These are phyloP conservation scores for Candida sp. DNA, from an alignment of 1,139 yeast species.

Conservation along the genomic window DNA sequence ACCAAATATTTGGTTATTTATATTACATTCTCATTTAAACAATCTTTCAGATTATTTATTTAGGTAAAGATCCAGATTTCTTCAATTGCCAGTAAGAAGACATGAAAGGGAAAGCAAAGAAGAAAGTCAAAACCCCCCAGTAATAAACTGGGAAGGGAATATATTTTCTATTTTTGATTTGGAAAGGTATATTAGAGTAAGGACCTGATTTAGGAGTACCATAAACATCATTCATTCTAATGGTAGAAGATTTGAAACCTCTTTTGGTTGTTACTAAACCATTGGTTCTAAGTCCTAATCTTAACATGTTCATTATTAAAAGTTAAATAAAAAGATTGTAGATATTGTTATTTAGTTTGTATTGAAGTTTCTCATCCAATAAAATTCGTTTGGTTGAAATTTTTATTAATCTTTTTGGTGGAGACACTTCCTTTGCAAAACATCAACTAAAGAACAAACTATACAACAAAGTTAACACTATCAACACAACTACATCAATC, in stretches of 20 bases:
- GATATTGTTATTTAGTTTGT: too few relatives aligned
- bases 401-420: neutral
- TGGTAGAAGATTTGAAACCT: slow-evolving; percentile 37
- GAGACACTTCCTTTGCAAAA: too few relatives aligned
- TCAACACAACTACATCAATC: slow-evolving; percentile 1
- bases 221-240: slow-evolving; percentile 30
- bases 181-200: slow-evolving; percentile 91
- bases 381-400: neutral
- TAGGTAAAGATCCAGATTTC: slow-evolving; percentile 63
- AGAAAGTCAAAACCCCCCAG: slow-evolving; percentile 71
- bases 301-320: slow-evolving; percentile 21
- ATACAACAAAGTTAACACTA: too few relatives aligned
- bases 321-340: neutral
- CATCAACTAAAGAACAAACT: too few relatives aligned
- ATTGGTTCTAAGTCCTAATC: slow-evolving; percentile 10
- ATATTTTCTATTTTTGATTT: slow-evolving; percentile 80
- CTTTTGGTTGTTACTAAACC: slow-evolving; percentile 19
- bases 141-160: slow-evolving; percentile 81
- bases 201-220: slow-evolving; percentile 71
- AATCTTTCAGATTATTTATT: too few relatives aligned
- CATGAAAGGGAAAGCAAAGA: slow-evolving; percentile 63
- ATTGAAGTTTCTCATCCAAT: neutral
- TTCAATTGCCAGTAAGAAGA: slow-evolving; percentile 67
- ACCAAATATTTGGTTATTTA: neutral
- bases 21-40: too few relatives aligned